A percentile compares a stretch with the other conserved stretches of the same genome.
These are phyloP conservation scores for Staphylotrichum tortipilum DNA, from an alignment of 495 filamentous ascomycete species.

Conservation along the genomic window DNA sequence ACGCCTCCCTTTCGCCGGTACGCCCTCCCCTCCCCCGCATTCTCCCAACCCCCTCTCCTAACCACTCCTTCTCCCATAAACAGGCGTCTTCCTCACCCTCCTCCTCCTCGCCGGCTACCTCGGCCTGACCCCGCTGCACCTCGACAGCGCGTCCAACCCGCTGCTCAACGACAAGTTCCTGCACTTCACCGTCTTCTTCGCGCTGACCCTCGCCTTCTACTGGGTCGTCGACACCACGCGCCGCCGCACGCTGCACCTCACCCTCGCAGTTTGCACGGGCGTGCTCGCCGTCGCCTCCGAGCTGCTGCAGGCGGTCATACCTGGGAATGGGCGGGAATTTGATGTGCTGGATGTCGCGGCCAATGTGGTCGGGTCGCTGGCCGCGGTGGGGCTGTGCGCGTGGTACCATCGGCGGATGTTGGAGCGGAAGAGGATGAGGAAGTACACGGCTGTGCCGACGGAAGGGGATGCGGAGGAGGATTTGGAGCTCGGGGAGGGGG, in stretches of 20 bases:
- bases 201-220: constrained; percentile 83
- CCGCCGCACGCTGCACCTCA: constrained; percentile 73
- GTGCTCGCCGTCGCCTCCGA: constrained; percentile 76
- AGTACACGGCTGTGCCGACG: constrained; percentile 56
- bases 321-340: constrained; percentile 74
- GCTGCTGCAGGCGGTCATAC: constrained; percentile 69
- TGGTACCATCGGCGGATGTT: constrained; percentile 97
- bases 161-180: constrained; percentile 78
- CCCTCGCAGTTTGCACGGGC: constrained; percentile 68
- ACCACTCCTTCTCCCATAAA: neutral
- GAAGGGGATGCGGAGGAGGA: constrained; percentile 45
- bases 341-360: constrained; percentile 80
- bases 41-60: neutral
- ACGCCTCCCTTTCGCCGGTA: constrained; percentile 66
- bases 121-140: constrained; percentile 55
- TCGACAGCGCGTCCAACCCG: constrained; percentile 32
- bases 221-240: constrained; percentile 91
- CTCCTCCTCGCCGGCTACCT: constrained; percentile 67
- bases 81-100: constrained; percentile 71
- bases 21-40: constrained; percentile 19
- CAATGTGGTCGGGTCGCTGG: constrained; percentile 72
- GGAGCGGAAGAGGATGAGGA: constrained; percentile 70
- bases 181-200: constrained; percentile 82
- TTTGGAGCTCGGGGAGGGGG: constrained; percentile 47
- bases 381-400: constrained; percentile 61